Evolutionary conservation across 176 grass and related monocot genomes (phyloP).

Genomic region (Musa beccarii): DNA sequence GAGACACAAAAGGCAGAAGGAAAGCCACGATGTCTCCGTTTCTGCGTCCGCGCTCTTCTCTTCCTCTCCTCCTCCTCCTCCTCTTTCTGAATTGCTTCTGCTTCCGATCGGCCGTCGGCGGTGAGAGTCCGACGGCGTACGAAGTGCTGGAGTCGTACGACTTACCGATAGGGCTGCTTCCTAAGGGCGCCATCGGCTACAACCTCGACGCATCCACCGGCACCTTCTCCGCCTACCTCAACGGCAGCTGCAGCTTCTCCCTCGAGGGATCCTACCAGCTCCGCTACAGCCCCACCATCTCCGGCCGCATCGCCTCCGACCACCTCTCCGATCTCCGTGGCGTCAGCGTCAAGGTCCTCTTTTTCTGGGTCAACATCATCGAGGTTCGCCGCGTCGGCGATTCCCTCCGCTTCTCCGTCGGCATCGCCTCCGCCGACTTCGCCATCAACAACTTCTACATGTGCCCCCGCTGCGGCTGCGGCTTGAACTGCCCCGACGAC

Average conservation of each 20-base stretch:
- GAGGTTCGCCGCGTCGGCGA: constrained; percentile 58
- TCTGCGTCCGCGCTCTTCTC: constrained; percentile 16
- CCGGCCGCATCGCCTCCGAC: constrained; percentile 47
- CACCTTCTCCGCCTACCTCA: constrained; percentile 60
- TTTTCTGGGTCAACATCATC: constrained; percentile 88
- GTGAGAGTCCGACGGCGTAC: constrained; percentile 51
- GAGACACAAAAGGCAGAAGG: neutral
- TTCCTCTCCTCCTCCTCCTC: constrained; percentile 15
- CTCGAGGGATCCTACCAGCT: constrained; percentile 83
- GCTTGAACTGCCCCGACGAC: constrained; percentile 50
- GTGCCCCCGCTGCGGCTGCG: constrained; percentile 74
- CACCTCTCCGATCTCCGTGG: constrained; percentile 48
- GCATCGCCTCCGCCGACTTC: constrained; percentile 82
- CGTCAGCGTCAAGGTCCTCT: constrained; percentile 79
- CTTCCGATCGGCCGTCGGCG: neutral
- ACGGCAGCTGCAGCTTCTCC: constrained; percentile 56
- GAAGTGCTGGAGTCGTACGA: constrained; percentile 55
- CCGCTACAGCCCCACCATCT: constrained; percentile 57
- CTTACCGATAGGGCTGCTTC: constrained; percentile 75
- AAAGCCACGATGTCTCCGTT: neutral
- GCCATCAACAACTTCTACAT: constrained; percentile 67
- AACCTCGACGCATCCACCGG: constrained; percentile 50
- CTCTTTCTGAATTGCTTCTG: neutral
- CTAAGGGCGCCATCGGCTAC: constrained; percentile 56
- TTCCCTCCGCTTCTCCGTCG: constrained; percentile 74